These are phyloP conservation scores for Haberlea rhodopensis DNA, from an alignment of 257 asterid genomes.

Conservation along the genomic window DNA sequence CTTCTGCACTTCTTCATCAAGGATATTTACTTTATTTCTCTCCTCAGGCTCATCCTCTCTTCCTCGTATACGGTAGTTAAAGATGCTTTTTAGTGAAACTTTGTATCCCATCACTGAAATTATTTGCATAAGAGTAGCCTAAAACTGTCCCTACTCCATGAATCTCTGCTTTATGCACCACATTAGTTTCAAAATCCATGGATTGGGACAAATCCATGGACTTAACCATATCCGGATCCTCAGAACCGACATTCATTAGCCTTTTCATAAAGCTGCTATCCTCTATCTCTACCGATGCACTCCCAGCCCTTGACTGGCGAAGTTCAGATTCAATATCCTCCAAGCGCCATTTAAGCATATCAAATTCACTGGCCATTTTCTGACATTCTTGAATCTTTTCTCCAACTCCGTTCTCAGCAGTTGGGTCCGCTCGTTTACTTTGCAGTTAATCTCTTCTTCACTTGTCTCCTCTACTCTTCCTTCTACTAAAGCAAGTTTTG, in stretches of 20 bases:
- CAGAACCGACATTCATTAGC: constrained; percentile 54
- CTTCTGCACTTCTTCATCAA: constrained; percentile 67
- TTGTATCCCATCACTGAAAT: constrained; percentile 33
- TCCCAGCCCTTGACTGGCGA: constrained; percentile 46
- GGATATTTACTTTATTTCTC: constrained; percentile 38
- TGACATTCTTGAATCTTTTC: constrained; percentile 59
- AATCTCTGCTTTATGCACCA: constrained; percentile 30
- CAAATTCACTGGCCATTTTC: constrained; percentile 59
- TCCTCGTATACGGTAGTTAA: constrained; percentile 87
- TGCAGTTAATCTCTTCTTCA: constrained; percentile 58
- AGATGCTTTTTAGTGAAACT: constrained; percentile 42
- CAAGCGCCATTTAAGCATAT: constrained; percentile 62
- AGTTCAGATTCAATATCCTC: constrained; percentile 73
- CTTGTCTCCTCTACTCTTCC: constrained; percentile 32
- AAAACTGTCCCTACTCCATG: constrained; percentile 26
- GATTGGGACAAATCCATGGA: constrained; percentile 92
- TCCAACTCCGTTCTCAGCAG: constrained; percentile 55
- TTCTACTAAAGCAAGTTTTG: constrained; percentile 49
- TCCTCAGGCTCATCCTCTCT: constrained; percentile 58
- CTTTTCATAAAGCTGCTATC: constrained; percentile 59
- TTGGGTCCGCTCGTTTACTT: constrained; percentile 49
- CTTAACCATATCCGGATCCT: constrained; percentile 83
- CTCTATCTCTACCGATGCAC: constrained; percentile 44
- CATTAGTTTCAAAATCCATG: constrained; percentile 54
- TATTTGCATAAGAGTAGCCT: constrained; percentile 30